These are phyloP conservation scores for Taiwanofungus camphoratus DNA, from an alignment of 1,284 basidiomycete species.

Conservation along the genomic window DNA sequence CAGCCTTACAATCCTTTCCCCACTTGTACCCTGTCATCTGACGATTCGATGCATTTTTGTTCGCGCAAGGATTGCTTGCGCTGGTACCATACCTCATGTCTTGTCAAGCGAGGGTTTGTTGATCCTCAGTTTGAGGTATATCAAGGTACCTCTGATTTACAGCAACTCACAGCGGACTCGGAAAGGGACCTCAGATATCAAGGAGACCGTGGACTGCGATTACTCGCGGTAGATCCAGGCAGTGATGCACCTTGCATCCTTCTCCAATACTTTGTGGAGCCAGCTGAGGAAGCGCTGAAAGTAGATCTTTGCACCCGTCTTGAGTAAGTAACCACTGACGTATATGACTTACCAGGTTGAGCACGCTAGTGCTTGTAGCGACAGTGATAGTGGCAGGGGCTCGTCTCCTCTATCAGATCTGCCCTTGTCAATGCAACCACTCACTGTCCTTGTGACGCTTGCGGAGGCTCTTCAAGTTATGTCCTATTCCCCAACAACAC, in stretches of 20 bases:
- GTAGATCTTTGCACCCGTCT: not conserved
- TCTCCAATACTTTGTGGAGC: not conserved
- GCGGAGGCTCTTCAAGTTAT: constrained; percentile 9
- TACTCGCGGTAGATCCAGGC: not conserved
- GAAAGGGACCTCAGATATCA: not conserved
- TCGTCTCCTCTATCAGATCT: not conserved
- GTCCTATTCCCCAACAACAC: constrained; percentile 1
- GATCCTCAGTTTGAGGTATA: too few species aligned
- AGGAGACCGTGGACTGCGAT: not conserved
- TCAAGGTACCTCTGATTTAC: too few species aligned
- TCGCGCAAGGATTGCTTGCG: not conserved
- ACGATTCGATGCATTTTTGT: not conserved
- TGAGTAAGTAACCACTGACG: not conserved
- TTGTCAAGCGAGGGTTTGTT: not conserved
- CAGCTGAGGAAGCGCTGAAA: not conserved
- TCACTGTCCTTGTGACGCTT: not conserved
- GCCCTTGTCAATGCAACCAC: not conserved
- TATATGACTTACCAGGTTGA: not conserved
- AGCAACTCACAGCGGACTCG: too few species aligned
- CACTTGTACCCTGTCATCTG: not conserved
- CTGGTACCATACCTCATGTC: not conserved
- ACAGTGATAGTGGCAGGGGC: not conserved
- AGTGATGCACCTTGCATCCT: not conserved
- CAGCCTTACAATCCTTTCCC: not conserved
- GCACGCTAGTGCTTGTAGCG: not conserved